Evolutionary conservation across 805 yeast species (phyloP).

Genomic region (Ogataea pignaliae): DNA sequence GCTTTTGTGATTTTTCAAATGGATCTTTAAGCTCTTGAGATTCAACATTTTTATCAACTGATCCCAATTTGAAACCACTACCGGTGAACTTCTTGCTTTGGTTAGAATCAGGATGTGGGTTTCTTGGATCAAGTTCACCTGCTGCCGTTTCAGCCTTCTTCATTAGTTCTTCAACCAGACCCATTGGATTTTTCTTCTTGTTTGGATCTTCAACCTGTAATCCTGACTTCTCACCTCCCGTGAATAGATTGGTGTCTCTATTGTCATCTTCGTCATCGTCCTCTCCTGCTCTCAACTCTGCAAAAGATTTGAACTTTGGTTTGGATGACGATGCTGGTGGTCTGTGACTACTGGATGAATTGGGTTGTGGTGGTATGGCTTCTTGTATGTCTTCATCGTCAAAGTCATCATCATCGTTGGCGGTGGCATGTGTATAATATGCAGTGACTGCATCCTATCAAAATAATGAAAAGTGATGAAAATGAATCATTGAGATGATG

Average conservation of each 20-base stretch:
- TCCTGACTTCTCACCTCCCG: slow-evolving; percentile 73
- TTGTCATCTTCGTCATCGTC: slow-evolving; percentile 30
- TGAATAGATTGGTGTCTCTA: slow-evolving; percentile 37
- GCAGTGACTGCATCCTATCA: slow-evolving; percentile 24
- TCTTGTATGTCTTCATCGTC: not conserved
- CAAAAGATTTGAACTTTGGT: slow-evolving; percentile 28
- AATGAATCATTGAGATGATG: not conserved
- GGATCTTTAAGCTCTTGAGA: slow-evolving; percentile 32
- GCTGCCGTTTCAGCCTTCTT: slow-evolving; percentile 68
- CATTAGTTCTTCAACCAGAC: slow-evolving; percentile 49
- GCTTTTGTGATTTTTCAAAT: slow-evolving; percentile 6
- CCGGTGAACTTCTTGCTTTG: slow-evolving; percentile 38
- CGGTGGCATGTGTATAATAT: slow-evolving; percentile 19
- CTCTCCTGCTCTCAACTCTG: slow-evolving; percentile 25
- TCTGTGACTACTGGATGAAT: not conserved
- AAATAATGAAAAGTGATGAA: not conserved
- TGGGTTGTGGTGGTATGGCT: slow-evolving; percentile 3
- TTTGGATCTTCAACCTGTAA: slow-evolving; percentile 75
- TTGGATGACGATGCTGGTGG: not conserved
- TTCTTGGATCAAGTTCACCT: slow-evolving; percentile 37
- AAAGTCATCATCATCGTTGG: slow-evolving; percentile 6
- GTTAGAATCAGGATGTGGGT: slow-evolving; percentile 21
- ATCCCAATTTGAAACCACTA: slow-evolving; percentile 50
- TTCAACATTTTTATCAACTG: slow-evolving; percentile 35
- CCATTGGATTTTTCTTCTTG: slow-evolving; percentile 32